These are phyloP conservation scores for Ceratocystis lukuohia DNA, from an alignment of 2,329 filamentous ascomycete genomes.

Conservation along the genomic window DNA sequence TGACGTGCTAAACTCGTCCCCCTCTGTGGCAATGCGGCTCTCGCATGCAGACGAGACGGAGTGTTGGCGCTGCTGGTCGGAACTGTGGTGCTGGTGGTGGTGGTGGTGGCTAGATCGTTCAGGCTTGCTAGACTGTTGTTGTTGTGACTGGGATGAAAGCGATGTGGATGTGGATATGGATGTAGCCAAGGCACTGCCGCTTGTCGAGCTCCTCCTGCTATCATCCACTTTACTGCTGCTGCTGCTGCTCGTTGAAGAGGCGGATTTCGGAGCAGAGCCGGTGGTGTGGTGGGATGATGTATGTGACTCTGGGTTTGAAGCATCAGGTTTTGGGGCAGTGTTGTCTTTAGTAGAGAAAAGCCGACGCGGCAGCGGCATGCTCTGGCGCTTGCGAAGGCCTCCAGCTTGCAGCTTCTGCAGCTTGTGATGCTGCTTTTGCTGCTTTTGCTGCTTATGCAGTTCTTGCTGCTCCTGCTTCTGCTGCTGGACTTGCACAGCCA, in stretches of 20 bases:
- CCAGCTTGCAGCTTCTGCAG: conserved; percentile 21
- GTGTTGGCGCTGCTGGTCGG: neutral
- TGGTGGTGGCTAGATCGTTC: neutral
- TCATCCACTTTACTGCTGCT: neutral
- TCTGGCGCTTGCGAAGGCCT: conserved; percentile 12
- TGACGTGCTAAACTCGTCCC: conserved; percentile 6
- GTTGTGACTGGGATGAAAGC: neutral
- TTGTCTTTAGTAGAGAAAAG: conserved; percentile 20
- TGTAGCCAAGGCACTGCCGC: neutral
- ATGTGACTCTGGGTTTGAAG: neutral
- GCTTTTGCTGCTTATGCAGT: neutral
- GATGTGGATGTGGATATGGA: neutral
- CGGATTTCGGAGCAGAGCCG: neutral
- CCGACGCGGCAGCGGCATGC: conserved; percentile 12
- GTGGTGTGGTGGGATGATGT: neutral
- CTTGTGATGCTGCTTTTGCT: conserved; percentile 31
- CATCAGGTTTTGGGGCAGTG: conserved; percentile 12
- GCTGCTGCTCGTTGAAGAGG: neutral
- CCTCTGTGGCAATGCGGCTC: neutral
- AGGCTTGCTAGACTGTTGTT: neutral
- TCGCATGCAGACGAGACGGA: neutral
- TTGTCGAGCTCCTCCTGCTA: neutral
- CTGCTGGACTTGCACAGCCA: conserved; percentile 38
- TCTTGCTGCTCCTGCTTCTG: conserved; percentile 24
- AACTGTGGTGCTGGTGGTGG: neutral